Percentiles rank a stretch among this genome's conserved stretches.
Conservation (phyloP, 2,329 filamentous ascomycete species). For the Trichoderma brevicompactum region DNA sequence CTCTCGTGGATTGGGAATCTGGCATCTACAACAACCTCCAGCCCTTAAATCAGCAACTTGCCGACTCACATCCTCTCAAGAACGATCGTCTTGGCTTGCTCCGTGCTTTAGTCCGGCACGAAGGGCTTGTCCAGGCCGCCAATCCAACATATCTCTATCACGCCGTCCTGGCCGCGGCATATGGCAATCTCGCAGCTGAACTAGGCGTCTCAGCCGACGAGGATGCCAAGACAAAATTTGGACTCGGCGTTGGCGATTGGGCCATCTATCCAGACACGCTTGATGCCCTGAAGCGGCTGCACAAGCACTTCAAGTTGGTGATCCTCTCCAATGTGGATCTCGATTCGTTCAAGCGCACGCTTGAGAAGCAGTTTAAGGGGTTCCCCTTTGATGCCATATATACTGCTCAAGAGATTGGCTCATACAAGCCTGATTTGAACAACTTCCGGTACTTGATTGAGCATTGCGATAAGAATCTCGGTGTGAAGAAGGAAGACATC, state of each 20-base stretch:
- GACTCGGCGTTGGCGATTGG: slow-evolving; percentile 57
- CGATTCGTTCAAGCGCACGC: slow-evolving; percentile 37
- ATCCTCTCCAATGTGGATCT: slow-evolving; percentile 65
- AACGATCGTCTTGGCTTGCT: slow-evolving; percentile 47
- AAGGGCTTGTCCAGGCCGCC: slow-evolving; percentile 61
- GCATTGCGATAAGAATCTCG: slow-evolving; percentile 57
- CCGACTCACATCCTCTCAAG: slow-evolving; percentile 43
- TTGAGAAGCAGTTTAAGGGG: slow-evolving; percentile 48
- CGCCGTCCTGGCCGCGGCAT: slow-evolving; percentile 49
- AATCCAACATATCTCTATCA: slow-evolving; percentile 48
- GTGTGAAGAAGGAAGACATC: slow-evolving; percentile 56
- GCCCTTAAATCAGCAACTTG: slow-evolving; percentile 51
- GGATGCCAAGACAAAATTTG: slow-evolving; percentile 40
- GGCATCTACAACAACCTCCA: slow-evolving; percentile 62
- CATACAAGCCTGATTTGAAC: slow-evolving; percentile 67
- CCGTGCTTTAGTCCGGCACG: slow-evolving; percentile 54
- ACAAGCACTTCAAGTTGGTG: slow-evolving; percentile 59
- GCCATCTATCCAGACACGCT: slow-evolving; percentile 62
- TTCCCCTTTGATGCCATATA: slow-evolving; percentile 64
- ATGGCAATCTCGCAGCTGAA: slow-evolving; percentile 44
- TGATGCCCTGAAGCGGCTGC: slow-evolving; percentile 54
- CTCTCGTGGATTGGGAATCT: slow-evolving; percentile 77
- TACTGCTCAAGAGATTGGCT: slow-evolving; percentile 72
- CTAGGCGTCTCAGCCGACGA: slow-evolving; percentile 40
- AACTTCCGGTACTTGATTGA: slow-evolving; percentile 71